phyloP scores from a whole-genome alignment of 495 filamentous ascomycete species.

The Neurospora sp. region DNA sequence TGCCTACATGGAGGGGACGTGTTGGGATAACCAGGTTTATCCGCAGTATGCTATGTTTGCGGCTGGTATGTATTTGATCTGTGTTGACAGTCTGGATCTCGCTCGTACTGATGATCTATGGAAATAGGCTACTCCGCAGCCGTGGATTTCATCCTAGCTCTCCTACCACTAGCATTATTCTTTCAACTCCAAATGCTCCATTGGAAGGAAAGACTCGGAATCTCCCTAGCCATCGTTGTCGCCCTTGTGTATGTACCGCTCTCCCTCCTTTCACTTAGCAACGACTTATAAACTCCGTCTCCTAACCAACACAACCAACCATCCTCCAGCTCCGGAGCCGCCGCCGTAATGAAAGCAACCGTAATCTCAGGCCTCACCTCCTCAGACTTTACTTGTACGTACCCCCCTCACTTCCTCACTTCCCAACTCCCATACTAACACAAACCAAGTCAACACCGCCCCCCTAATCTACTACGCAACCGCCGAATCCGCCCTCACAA shows the following conservation, averaged over 20 bases:
- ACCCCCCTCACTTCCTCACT: not conserved
- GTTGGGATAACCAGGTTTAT: slow-evolving; percentile 18
- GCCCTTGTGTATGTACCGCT: slow-evolving; percentile 25
- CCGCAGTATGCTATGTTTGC: slow-evolving; percentile 18
- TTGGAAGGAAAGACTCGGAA: slow-evolving; percentile 27
- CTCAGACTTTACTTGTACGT: slow-evolving; percentile 19
- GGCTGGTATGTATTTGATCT: slow-evolving; percentile 7
- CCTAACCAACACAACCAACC: not conserved
- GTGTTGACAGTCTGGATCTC: not conserved
- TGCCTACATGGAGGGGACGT: slow-evolving; percentile 16
- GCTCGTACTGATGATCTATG: not conserved
- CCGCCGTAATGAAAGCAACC: slow-evolving; percentile 21
- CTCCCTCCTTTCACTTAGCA: not conserved
- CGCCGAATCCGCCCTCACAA: slow-evolving; percentile 26
- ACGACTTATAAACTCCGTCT: not conserved
- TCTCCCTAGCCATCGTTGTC: slow-evolving; percentile 32
- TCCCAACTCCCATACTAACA: not conserved
- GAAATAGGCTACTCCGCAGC: slow-evolving; percentile 25
- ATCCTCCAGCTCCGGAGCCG: slow-evolving; percentile 17
- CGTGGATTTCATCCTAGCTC: slow-evolving; percentile 26
- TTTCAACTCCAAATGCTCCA: slow-evolving; percentile 23
- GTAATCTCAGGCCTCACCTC: slow-evolving; percentile 16
- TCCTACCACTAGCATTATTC: slow-evolving; percentile 26
- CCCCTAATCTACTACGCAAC: slow-evolving; percentile 23
- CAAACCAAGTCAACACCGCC: slow-evolving; percentile 12